Base-by-base conservation (phyloP, 2,329 filamentous ascomycete species). In the Pyricularia sp. region DNA sequence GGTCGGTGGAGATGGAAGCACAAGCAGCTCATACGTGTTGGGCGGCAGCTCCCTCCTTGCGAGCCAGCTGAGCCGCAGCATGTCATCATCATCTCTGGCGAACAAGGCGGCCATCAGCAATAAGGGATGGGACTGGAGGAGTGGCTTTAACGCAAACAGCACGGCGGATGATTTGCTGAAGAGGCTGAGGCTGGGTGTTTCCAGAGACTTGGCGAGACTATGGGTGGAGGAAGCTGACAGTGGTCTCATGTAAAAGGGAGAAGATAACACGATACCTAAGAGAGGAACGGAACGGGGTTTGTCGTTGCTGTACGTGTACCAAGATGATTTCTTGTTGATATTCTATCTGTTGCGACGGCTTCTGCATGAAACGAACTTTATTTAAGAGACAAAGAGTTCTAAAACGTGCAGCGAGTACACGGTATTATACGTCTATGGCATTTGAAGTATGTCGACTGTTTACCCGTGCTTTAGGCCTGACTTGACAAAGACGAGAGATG, bases 31-130 rank as follows among this genome's bases (percentile, higher is more conserved):
- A 69, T 89, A 89, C 75, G 82, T 88, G 63, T 80, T 96, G 71
- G 86, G 90, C 13, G 89, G 89, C 19, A 92, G 85, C 71, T 87
- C 87, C 35, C 85, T 93, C 78, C 78, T 93, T 44, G 84, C 81
- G 10, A 85, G 81, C 66, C 84, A 85, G 70, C 73, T 86, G 70
- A 84, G 82, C 71, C 84, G 83, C 69, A 87, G 84, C 13, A 80
- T 86, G 40, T 62, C 63, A 76, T 78, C n/a, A 78, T 79, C 24
- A 84, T 82, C 7, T 76, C 76, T n/a, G 75, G 81, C 65, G 75
- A 79, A 7, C 64, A 62, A 62, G 33, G 74, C 70, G 16, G 61
- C 62, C 7, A 66, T 67, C 22, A 70, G 67, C 19, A 72, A 9
- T 44, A 74, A 84, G 66, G 82, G 81, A 55, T 87, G 85, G 84